Conservation (phyloP, 208 protist species). For the Crithidia thermophila region DNA sequence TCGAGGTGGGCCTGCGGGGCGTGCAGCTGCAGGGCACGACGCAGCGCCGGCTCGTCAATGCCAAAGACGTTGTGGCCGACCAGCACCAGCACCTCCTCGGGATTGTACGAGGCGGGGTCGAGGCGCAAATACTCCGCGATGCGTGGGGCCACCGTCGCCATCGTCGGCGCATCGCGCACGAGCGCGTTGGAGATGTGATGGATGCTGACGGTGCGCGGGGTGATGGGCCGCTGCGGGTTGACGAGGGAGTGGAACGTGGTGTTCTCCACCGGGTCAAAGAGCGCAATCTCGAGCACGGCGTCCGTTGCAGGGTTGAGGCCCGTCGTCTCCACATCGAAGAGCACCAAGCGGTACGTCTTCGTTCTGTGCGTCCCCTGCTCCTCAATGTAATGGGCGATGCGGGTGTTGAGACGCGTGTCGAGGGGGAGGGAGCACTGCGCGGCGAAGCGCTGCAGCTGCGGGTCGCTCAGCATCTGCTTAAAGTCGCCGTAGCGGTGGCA, state of each 20-base stretch:
- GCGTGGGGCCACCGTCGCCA: slow-evolving; percentile 53
- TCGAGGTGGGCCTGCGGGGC: slow-evolving; percentile 40
- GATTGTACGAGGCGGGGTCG: slow-evolving; percentile 35
- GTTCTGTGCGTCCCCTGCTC: slow-evolving; percentile 27
- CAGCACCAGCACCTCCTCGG: slow-evolving; percentile 70
- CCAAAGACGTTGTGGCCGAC: slow-evolving; percentile 87
- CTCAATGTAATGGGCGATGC: slow-evolving; percentile 44
- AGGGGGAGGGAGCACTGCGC: slow-evolving; percentile 43
- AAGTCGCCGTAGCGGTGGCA: slow-evolving; percentile 72
- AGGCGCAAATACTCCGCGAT: slow-evolving; percentile 75
- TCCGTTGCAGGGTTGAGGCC: slow-evolving; percentile 82
- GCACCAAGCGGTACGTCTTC: slow-evolving; percentile 51
- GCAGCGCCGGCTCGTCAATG: slow-evolving; percentile 87
- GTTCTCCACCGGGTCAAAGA: slow-evolving; percentile 86
- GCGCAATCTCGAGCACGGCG: slow-evolving; percentile 80
- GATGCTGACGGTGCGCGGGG: slow-evolving; percentile 65
- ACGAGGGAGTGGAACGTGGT: slow-evolving; percentile 78
- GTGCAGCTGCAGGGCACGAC: slow-evolving; percentile 56
- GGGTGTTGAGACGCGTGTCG: slow-evolving; percentile 27
- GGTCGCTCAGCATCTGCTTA: slow-evolving; percentile 43
- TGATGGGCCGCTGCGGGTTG: slow-evolving; percentile 68
- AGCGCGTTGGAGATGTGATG: slow-evolving; percentile 87
- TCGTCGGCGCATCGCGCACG: slow-evolving; percentile 60
- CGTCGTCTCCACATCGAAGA: slow-evolving; percentile 91
- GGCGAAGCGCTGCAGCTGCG: slow-evolving; percentile 83